These are phyloP conservation scores for Vitis hybrid DNA, from an alignment of 177 flowering plant species.

Conservation along the genomic window DNA sequence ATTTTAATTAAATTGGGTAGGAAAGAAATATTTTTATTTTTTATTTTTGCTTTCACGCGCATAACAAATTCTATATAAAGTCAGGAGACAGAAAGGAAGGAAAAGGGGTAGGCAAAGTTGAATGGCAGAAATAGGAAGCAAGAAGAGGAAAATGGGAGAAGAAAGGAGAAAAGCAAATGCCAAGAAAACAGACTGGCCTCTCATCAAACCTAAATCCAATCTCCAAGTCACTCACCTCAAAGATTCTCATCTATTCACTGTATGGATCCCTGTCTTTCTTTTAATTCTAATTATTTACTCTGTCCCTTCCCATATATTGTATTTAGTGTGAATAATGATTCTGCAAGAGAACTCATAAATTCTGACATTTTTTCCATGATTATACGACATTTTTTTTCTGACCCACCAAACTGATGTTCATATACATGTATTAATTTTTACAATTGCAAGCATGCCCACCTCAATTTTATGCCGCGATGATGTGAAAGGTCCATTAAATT, in stretches of 20 bases:
- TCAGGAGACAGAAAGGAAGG: too few species aligned
- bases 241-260: conserved; percentile 75
- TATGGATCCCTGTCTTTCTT: conserved; percentile 19
- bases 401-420: not conserved
- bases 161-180: conserved; percentile 17
- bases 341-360: too few species aligned
- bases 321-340: too few species aligned
- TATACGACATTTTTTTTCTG: not conserved
- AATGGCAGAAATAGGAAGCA: conserved; percentile 19
- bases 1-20: too few species aligned
- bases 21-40: too few species aligned
- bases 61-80: too few species aligned
- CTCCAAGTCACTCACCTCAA: conserved; percentile 59
- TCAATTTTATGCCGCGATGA: not conserved
- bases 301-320: too few species aligned
- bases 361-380: not conserved
- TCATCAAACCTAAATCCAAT: conserved; percentile 58
- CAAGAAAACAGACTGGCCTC: conserved; percentile 62
- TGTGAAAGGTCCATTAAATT: not conserved
- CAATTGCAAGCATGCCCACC: not conserved
- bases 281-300: not conserved
- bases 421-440: not conserved
- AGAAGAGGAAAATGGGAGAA: conserved; percentile 34
- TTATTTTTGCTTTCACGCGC: too few species aligned
- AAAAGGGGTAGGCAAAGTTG: not conserved